phyloP scores from a whole-genome alignment of 768 basidiomycete species.

The Suillus spraguei region DNA sequence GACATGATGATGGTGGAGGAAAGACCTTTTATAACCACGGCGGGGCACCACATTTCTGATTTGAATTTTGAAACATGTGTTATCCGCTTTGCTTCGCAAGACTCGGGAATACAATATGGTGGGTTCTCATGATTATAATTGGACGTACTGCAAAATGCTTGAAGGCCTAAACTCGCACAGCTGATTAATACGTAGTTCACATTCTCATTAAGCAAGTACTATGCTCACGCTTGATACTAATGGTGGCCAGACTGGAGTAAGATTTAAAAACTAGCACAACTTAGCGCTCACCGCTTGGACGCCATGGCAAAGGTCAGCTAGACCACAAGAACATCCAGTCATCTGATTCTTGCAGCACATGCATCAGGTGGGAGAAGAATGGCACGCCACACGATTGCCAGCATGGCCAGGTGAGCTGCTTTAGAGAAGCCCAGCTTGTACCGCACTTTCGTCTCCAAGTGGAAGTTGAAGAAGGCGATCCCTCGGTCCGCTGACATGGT shows the following conservation, averaged over 20 bases:
- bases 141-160: not conserved
- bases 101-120: not conserved
- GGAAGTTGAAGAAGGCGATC: not conserved
- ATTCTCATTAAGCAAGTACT: not conserved
- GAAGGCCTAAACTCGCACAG: not conserved
- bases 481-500: not conserved
- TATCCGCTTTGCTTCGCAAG: not conserved
- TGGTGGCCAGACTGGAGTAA: not conserved
- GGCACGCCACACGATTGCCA: not conserved
- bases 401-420: not conserved
- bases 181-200: not conserved
- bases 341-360: slow-evolving; percentile 1
- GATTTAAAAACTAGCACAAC: not conserved
- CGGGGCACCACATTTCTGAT: not conserved
- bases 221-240: not conserved
- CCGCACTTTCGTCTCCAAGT: not conserved
- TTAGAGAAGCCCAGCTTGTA: not conserved
- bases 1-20: not conserved
- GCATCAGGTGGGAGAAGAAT: not conserved
- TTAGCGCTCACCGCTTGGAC: not conserved
- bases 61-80: not conserved
- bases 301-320: not conserved
- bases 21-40: not conserved
- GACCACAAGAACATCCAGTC: not conserved
- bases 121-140: not conserved